phyloP scores from a whole-genome alignment of 108 stramenopile species.

The Skeletonema marinoi region DNA sequence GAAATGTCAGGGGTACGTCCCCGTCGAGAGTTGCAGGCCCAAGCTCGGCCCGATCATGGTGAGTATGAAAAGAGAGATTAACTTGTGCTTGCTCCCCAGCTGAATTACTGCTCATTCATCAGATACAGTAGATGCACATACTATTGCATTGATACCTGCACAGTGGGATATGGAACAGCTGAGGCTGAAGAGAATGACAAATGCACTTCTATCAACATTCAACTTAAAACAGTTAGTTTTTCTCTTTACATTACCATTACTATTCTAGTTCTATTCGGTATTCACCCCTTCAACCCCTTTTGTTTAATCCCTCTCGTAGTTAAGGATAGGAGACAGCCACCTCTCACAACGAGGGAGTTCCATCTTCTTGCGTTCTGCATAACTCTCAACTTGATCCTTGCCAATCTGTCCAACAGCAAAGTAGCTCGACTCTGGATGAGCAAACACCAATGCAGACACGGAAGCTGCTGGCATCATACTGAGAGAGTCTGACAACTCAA shows the following conservation, averaged over 20 bases:
- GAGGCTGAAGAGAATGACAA: too few species aligned
- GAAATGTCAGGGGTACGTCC: too few species aligned
- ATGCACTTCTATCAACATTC: too few species aligned
- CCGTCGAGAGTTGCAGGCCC: too few species aligned
- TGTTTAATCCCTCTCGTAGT: conserved; percentile 92
- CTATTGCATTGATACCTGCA: too few species aligned
- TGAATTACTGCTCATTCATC: too few species aligned
- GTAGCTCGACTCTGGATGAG: conserved; percentile 94
- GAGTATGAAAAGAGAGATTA: too few species aligned
- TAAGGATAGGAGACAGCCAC: conserved; percentile 98
- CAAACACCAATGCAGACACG: conserved; percentile 97
- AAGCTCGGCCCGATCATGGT: too few species aligned
- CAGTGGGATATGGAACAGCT: too few species aligned
- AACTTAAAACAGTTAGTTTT: not conserved
- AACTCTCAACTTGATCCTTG: conserved; percentile 98
- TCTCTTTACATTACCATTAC: not conserved
- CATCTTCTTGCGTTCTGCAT: conserved; percentile 94
- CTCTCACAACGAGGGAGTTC: conserved; percentile 83
- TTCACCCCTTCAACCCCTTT: not conserved
- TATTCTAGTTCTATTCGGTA: not conserved
- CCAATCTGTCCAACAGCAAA: conserved; percentile 99
- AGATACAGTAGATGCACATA: too few species aligned
- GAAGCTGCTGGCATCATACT: conserved; percentile 99
- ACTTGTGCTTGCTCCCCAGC: too few species aligned
- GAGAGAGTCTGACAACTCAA: conserved; percentile 90